Evolutionary conservation across 1,284 basidiomycete genomes (phyloP).

Genomic region (Ceratobasidium sp.): DNA sequence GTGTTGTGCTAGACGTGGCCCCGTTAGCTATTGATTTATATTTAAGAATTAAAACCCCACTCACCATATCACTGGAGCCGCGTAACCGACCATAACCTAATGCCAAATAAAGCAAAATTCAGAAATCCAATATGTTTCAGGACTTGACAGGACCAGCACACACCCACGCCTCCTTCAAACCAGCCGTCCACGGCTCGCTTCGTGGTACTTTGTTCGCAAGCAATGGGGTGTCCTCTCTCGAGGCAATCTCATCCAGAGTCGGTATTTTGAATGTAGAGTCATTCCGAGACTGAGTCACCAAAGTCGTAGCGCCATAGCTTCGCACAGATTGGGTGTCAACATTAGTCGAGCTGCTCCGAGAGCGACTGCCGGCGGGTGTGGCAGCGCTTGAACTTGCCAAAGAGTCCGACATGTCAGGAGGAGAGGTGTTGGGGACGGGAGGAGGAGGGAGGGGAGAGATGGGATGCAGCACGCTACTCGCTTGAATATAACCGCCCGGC

Average conservation of each 20-base stretch:
- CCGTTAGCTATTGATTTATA: conserved; percentile 10
- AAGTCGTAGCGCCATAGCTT: conserved; percentile 27
- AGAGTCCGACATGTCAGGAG: background rate
- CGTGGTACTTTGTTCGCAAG: background rate
- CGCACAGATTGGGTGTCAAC: conserved; percentile 14
- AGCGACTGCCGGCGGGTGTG: conserved; percentile 19
- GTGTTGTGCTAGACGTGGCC: conserved; percentile 68
- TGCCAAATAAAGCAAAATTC: background rate
- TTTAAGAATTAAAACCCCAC: conserved; percentile 51
- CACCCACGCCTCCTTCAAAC: conserved; percentile 28
- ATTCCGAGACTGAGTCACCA: conserved; percentile 26
- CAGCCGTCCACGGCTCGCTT: background rate
- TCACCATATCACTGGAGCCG: conserved; percentile 75
- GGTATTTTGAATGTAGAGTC: conserved; percentile 28
- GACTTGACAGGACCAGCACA: background rate
- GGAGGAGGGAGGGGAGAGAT: background rate
- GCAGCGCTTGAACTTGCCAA: background rate
- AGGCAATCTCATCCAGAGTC: background rate
- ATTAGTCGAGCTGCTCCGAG: conserved; percentile 26
- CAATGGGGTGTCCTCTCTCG: conserved; percentile 1
- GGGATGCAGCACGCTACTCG: background rate
- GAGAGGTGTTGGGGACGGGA: too few relatives aligned
- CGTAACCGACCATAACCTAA: conserved; percentile 70
- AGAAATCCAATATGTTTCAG: background rate
- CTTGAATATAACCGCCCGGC: background rate